phyloP scores from a whole-genome alignment of 176 grass and related monocot genomes.

The Triticum aestivum region IWGSC_CS_RefSeq_v2.1 NC_057808.1:380123165-380123664 shows the following conservation, averaged over 20 bases:
- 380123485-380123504: slow-evolving; percentile 3
- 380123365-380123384: background rate
- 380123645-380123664: background rate
- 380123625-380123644: too few species aligned
- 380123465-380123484: background rate
- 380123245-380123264: too few species aligned
- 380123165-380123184: too few species aligned
- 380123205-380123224: background rate
- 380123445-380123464: background rate
- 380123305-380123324: slow-evolving; percentile 1
- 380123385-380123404: background rate
- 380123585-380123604: background rate
- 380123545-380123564: background rate
- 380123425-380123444: background rate
- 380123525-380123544: slow-evolving; percentile 30
- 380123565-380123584: background rate
- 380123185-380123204: background rate
- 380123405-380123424: background rate
- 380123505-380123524: slow-evolving; percentile 8
- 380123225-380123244: background rate
- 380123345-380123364: background rate
- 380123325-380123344: background rate
- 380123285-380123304: slow-evolving; percentile 15
- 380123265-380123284: slow-evolving; percentile 10
- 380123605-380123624: background rate